Base-by-base conservation (phyloP, 176 grass and related monocot genomes). In the Alopecurus myosuroides region DNA sequence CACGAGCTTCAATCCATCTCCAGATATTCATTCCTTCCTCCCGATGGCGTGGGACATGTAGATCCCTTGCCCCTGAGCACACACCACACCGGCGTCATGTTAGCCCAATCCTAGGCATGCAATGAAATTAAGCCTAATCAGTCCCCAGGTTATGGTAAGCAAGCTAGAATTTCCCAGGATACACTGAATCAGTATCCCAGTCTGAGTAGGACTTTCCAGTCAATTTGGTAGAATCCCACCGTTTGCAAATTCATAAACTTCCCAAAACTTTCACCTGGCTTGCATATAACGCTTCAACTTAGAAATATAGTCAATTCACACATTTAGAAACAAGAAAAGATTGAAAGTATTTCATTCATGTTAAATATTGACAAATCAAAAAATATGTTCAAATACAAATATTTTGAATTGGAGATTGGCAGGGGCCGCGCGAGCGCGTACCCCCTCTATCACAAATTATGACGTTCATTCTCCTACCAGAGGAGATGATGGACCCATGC, bases 21-120 rank as follows among this genome's bases (percentile, higher is more conserved):
- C 62, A 7, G 18, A 14, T 11, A 11, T 9, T 86, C 76, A 89
- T 35, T 90, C 91, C 55, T 97, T 88, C 80, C 92, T 94, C 26
- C 92, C 89, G 40, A 92, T 82, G 30, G 88, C 92, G 62, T 92
- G 88, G 11, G 83, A 94, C 89, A 94, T 81, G 89, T 87, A 97
- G 6, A 94, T 80, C 35, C 94, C 89, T 1, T 88, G 95, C 11
- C 84, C 92, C 92, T 89, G 60, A 37, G 15, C 82, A 76, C 36
- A 19, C 34, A 35, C 34, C 71, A 64, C 72, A 14, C 19, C 28
- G 51, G 15, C 29, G 4, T 35, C 34, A 35, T 4, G 4, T 35
- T 35, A 35, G 34, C 34, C 34, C 34, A 35, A 35, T 35, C 34
- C 34, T 3, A 3, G 34, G 2, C 34, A 35, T 35, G 34, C 34